Percentiles rank a stretch among this genome's conserved stretches.
These are phyloP conservation scores for Phellinidium pouzarii DNA, from an alignment of 1,284 basidiomycete genomes.

Conservation along the genomic window DNA sequence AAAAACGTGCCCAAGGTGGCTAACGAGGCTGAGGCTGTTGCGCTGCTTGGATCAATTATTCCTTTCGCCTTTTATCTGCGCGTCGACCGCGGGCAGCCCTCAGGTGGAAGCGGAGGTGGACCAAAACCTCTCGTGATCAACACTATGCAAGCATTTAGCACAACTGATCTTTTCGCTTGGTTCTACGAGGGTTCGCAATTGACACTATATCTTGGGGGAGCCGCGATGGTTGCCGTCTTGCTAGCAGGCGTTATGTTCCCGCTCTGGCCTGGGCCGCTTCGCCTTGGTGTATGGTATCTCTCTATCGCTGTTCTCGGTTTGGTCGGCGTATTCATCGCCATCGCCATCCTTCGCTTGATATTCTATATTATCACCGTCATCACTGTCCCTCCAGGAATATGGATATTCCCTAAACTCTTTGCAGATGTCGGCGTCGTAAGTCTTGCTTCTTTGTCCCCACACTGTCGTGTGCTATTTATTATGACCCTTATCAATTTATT, in stretches of 20 bases:
- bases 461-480: no score
- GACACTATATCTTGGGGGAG: conserved; percentile 88
- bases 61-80: conserved; percentile 87
- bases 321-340: conserved; percentile 85
- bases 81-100: conserved; percentile 54
- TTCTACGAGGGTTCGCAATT: conserved; percentile 94
- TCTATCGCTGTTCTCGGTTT: conserved; percentile 85
- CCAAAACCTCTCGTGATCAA: conserved; percentile 81
- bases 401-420: conserved; percentile 98
- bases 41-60: conserved; percentile 67
- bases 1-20: conserved; percentile 78
- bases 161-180: conserved; percentile 88
- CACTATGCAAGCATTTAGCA: conserved; percentile 75
- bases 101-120: conserved; percentile 60
- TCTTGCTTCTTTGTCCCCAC: conserved; percentile 24
- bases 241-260: conserved; percentile 99
- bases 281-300: conserved; percentile 96
- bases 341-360: conserved; percentile 89
- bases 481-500: neutral
- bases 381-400: conserved; percentile 85
- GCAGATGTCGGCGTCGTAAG: conserved; percentile 98
- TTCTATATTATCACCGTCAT: conserved; percentile 93
- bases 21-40: conserved; percentile 71
- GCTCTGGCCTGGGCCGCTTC: conserved; percentile 89
- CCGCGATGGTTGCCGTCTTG: conserved; percentile 90